Evolutionary conservation across 2,329 filamentous ascomycete genomes (phyloP).

Genomic region (Nemania sp.): DNA sequence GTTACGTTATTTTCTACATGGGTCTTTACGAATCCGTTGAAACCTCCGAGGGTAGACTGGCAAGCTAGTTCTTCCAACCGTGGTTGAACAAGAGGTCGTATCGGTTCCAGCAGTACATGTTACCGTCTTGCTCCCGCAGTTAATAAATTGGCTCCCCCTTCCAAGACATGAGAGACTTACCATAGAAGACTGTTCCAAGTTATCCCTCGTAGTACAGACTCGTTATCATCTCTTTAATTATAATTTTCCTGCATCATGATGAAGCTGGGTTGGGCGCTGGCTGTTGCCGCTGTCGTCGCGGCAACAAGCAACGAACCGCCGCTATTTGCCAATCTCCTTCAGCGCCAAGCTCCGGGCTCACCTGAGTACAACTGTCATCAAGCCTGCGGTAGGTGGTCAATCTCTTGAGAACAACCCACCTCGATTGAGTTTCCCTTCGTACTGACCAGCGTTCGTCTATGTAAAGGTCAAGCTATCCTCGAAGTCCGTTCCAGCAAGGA

Average conservation of each 20-base stretch:
- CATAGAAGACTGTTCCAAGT: not conserved
- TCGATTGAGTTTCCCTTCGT: not conserved
- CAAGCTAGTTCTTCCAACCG: too few relatives aligned
- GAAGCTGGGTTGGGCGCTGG: not conserved
- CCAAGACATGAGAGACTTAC: not conserved
- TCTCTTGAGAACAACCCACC: too few relatives aligned
- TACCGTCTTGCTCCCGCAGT: not conserved
- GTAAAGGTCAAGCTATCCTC: slow-evolving; percentile 9
- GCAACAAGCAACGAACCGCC: not conserved
- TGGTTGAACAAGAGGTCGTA: not conserved
- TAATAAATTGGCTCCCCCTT: not conserved
- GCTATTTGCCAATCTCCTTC: not conserved
- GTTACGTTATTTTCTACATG: not conserved
- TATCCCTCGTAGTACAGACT: not conserved
- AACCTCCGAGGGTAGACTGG: not conserved
- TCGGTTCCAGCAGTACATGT: not conserved
- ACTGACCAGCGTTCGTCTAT: not conserved
- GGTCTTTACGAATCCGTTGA: not conserved
- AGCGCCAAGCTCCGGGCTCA: slow-evolving; percentile 13
- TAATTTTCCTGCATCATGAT: not conserved
- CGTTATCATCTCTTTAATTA: not conserved
- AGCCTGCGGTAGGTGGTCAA: slow-evolving; percentile 6
- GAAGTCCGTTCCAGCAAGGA: slow-evolving; percentile 5
- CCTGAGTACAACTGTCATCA: slow-evolving; percentile 11
- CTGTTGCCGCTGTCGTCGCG: not conserved